phyloP scores from a whole-genome alignment of 148 eudicot species.

The Silene uniflora region DNA sequence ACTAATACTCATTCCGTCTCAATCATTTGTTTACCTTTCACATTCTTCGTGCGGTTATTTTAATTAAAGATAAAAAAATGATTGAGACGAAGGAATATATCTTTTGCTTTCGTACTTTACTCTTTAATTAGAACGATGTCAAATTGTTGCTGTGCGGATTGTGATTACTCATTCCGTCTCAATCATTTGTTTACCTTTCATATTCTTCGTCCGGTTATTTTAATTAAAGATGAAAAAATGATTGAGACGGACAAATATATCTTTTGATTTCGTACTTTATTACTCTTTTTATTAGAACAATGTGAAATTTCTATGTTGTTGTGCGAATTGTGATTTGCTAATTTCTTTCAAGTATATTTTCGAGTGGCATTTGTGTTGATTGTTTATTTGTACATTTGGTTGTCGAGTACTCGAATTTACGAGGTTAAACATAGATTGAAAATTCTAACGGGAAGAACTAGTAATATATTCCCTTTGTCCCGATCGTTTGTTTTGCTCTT shows the following conservation, averaged over 20 bases:
- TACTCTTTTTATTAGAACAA: not conserved
- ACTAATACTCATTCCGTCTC: not conserved
- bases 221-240: too few species aligned
- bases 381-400: not conserved
- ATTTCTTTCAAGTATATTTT: not conserved
- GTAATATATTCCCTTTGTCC: too few species aligned
- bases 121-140: not conserved
- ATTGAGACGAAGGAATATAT: not conserved
- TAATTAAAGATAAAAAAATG: too few species aligned
- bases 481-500: too few species aligned
- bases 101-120: not conserved
- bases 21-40: not conserved
- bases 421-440: too few species aligned
- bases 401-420: too few species aligned
- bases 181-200: not conserved
- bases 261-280: not conserved
- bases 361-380: not conserved
- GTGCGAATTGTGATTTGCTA: not conserved
- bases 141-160: not conserved
- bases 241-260: not conserved
- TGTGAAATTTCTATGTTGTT: not conserved
- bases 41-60: not conserved
- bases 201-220: not conserved
- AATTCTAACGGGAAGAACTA: too few species aligned
- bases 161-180: too few species aligned